These are phyloP conservation scores for Septoria linicola DNA, from an alignment of 2,329 filamentous ascomycete genomes.

Conservation along the genomic window DNA sequence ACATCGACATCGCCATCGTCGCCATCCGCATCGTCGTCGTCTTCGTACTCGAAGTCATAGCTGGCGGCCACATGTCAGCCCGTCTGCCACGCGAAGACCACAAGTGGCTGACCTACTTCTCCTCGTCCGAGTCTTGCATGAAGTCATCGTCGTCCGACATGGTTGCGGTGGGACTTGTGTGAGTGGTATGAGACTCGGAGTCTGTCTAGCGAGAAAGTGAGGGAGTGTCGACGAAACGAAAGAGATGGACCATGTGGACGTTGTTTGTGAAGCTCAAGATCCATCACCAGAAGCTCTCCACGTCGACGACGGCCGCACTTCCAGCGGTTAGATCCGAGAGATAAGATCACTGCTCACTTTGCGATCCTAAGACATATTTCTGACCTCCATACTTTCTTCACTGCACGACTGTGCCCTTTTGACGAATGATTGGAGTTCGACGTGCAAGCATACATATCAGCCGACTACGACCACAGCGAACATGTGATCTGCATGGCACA, in stretches of 20 bases:
- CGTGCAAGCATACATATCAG: too few species aligned
- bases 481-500: too few species aligned
- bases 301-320: too few species aligned
- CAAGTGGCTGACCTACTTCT: constrained; percentile 60
- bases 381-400: too few species aligned
- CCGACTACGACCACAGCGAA: too few species aligned
- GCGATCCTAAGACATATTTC: too few species aligned
- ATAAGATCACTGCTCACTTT: too few species aligned
- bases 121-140: constrained; percentile 87
- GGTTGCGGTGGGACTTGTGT: constrained; percentile 33
- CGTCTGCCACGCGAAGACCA: constrained; percentile 14
- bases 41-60: constrained; percentile 97
- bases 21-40: constrained; percentile 86
- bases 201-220: background rate
- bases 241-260: background rate
- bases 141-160: constrained; percentile 90
- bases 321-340: too few species aligned
- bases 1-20: constrained; percentile 88
- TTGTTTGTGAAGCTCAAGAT: constrained; percentile 1
- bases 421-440: too few species aligned
- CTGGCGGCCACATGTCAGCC: constrained; percentile 42
- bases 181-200: background rate
- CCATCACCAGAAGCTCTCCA: too few species aligned
- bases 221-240: too few species aligned
- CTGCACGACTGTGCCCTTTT: too few species aligned